These are phyloP conservation scores for Parastagonospora avenae DNA, from an alignment of 2,329 filamentous ascomycete genomes.

Conservation along the genomic window DNA sequence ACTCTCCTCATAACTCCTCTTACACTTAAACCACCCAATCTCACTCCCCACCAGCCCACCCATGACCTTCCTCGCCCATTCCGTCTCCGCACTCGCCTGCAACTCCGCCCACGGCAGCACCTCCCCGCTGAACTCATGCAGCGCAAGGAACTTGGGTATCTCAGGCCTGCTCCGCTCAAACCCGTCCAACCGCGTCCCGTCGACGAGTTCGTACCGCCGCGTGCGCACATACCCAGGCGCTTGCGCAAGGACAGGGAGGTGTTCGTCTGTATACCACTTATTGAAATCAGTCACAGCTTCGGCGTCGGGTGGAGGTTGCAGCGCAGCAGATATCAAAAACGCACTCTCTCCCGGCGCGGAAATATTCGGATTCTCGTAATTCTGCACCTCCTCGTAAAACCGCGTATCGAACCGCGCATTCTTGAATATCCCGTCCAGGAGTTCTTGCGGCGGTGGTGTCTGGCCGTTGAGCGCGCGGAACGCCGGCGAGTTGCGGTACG, in stretches of 20 bases:
- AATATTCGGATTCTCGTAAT: not conserved
- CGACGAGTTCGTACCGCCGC: conserved; percentile 21
- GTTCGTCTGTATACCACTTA: conserved; percentile 28
- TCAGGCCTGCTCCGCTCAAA: conserved; percentile 18
- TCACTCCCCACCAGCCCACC: conserved; percentile 15
- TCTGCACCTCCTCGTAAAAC: conserved; percentile 26
- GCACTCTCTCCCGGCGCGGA: not conserved
- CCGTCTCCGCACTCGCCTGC: conserved; percentile 15
- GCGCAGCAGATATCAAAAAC: conserved; percentile 17
- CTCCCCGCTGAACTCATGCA: conserved; percentile 32
- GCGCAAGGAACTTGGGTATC: conserved; percentile 20
- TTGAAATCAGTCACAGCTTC: conserved; percentile 20
- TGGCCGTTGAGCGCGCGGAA: conserved; percentile 32
- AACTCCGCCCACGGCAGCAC: conserved; percentile 24
- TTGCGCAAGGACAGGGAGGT: conserved; percentile 12
- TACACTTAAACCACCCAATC: conserved; percentile 23
- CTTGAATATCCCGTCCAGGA: conserved; percentile 29
- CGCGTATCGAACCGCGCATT: conserved; percentile 34
- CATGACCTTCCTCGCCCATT: conserved; percentile 30
- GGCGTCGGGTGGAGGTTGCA: conserved; percentile 5
- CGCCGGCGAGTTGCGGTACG: conserved; percentile 19
- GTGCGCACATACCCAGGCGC: conserved; percentile 25
- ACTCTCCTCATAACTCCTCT: conserved; percentile 19
- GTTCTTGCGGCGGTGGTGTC: conserved; percentile 18
- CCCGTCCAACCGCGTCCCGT: conserved; percentile 22